Base-by-base conservation (phyloP, 2,329 filamentous ascomycete species). In the Samsoniella hepiali region DNA sequence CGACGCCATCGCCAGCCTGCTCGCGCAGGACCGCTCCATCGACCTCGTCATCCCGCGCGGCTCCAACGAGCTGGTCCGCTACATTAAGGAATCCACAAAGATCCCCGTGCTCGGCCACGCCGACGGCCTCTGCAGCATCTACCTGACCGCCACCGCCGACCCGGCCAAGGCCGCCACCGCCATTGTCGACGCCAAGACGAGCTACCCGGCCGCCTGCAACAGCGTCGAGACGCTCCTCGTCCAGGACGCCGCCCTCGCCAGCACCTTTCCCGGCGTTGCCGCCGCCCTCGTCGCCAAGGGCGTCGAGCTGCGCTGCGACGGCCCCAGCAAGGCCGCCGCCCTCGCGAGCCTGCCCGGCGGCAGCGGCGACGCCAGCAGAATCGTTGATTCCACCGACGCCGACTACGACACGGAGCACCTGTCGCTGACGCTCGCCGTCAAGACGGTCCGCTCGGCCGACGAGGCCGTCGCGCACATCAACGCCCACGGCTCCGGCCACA, bases 51-150 rank as follows among this genome's bases (percentile, higher is more conserved):
- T 99, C 69, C 95, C 95, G 2, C 85, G 95, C 45, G 93, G 93
- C 56, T 91, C 90, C 62, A 97, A 96, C 76, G 92, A 96, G 61
- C 85, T 97, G 9, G 93, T 97, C 47, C 85, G 90, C 64, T 91
- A 91, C 76, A 92, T 97, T 77, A 97, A 98, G 77, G 84, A 88
- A 51, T 89, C 90, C 67, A 97, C 95, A 59, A 91, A 91, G 72
- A 98, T 99, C 69, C 95, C 95, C 1, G 95, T 99, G 1, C 86
- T 99, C 31, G 95, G 95, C 66, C 95, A 99, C 74, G 95, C 95
- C 31, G 95, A 99, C 74, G 95, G 95, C 42, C 84, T 98, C 64
- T 99, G 95, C 79, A 85, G 88, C 66, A 87, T 92, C 66, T 99
- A 95, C 76, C 82, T 99, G 58, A 90, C 95, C 70, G 81, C 82